Evolutionary conservation across 495 filamentous ascomycete species (phyloP), one percentile per base, ranked within the genome.

Genomic region (Aspergillus haitiensis): DNA sequence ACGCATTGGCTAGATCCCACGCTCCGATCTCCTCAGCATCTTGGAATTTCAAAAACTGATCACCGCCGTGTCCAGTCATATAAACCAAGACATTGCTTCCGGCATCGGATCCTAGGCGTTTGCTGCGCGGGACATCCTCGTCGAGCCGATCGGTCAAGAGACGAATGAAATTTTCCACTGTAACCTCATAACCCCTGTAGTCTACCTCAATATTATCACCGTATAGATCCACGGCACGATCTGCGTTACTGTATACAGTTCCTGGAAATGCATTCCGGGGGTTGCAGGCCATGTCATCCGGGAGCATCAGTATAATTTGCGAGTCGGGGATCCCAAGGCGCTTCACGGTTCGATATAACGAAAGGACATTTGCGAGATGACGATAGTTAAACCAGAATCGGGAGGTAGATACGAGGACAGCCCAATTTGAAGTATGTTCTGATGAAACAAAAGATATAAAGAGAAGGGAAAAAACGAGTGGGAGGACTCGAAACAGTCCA

Each of bases 351-450:
- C 94, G 91, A 79, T 98, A 98, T 52, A 98, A 84, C 52, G 94
- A 97, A 52, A 98, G 87, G 52, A 96, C 93, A 80, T 98, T 98
- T 69, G 95, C 93, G 39, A 98, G 86, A 69, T 98, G 94, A 44
- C 94, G 90, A 78, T 98, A 98, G 78, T 98, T 98, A 85, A 98
- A 98, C 94, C 94, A 98, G 80, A 98, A 98, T 57, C 94, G 88
- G 7, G 95, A 98, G n/a, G 94, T 98, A 47, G 88, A 93, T 37
- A 98, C 94, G 7, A 98, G 86, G 48, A 98, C 94, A 3, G 94
- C 94, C 95, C 95, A 98, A 72, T 98, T 98, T 62, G 90, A 96
- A 1, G 95, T 98, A 74, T 98, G 94, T 60, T 94, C 90, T 59
- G 88, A 86, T 33, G 75, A 66, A 37, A 80, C 78, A 34, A 71